phyloP scores from a whole-genome alignment of 305 asterid species.

The Andrographis paniculata region DNA sequence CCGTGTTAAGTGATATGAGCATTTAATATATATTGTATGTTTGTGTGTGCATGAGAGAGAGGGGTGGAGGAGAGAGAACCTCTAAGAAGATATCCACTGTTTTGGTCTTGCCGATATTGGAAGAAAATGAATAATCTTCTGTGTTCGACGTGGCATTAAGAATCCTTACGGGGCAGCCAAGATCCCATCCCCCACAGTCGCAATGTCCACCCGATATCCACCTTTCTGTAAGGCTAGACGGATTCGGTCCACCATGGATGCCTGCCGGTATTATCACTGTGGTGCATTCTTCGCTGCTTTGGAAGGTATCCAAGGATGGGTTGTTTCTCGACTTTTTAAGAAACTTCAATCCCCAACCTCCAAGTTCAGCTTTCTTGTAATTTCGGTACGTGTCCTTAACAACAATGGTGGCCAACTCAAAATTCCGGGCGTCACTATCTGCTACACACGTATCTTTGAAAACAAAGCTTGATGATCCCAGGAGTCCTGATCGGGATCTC shows the following conservation, averaged over 20 bases:
- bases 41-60: too few species aligned
- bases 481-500: too few species aligned
- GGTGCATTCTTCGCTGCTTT: slow-evolving; percentile 34
- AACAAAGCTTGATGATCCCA: too few species aligned
- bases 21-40: too few species aligned
- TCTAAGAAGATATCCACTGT: too few species aligned
- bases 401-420: slow-evolving; percentile 71
- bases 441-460: too few species aligned
- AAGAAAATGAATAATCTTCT: too few species aligned
- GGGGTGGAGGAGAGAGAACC: too few species aligned
- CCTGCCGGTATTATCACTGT: slow-evolving; percentile 63
- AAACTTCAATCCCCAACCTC: slow-evolving; percentile 96
- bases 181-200: slow-evolving; percentile 92
- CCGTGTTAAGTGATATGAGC: too few species aligned
- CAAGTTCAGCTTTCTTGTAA: slow-evolving; percentile 36
- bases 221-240: slow-evolving; percentile 55
- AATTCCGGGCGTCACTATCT: slow-evolving; percentile 39
- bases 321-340: slow-evolving; percentile 37
- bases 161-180: slow-evolving; percentile 61
- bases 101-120: too few species aligned
- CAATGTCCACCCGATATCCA: slow-evolving; percentile 72
- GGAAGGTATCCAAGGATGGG: slow-evolving; percentile 20
- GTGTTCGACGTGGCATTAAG: slow-evolving; percentile 33
- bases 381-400: slow-evolving; percentile 38
- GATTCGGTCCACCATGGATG: slow-evolving; percentile 67